Percentiles rank a stretch among this genome's conserved stretches.
phyloP scores from a whole-genome alignment of 1,284 basidiomycete genomes.

The Fomitopsis pinicola region DNA sequence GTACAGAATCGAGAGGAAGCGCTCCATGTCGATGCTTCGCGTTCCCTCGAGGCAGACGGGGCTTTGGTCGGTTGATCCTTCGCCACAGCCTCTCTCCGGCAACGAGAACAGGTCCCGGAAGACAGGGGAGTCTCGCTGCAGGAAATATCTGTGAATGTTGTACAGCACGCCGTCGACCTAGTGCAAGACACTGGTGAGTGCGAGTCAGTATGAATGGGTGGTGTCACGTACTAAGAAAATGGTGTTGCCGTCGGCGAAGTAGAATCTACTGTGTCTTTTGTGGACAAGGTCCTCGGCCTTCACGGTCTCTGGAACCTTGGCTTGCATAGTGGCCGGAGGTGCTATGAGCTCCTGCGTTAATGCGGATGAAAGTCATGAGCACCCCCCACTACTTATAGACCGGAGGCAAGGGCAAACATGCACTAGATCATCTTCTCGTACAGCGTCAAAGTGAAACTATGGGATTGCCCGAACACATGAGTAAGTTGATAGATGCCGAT shows the following conservation, averaged over 20 bases:
- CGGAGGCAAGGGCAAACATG: too few relatives aligned
- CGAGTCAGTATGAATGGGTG: too few relatives aligned
- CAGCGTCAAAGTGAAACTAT: too few relatives aligned
- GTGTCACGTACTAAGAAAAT: not conserved
- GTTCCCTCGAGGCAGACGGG: conserved; percentile 5
- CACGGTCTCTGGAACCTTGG: too few relatives aligned
- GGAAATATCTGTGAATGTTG: conserved; percentile 2
- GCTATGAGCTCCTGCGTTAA: too few relatives aligned
- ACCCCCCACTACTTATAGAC: too few relatives aligned
- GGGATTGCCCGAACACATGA: too few relatives aligned
- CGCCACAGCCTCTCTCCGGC: not conserved
- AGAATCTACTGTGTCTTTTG: not conserved
- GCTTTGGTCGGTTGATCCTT: conserved; percentile 1
- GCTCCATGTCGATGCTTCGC: conserved; percentile 1
- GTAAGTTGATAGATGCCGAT: too few relatives aligned
- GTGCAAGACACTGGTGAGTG: not conserved
- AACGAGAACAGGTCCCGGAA: conserved; percentile 1
- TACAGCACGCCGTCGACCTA: not conserved
- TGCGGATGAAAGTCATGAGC: too few relatives aligned
- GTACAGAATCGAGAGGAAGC: conserved; percentile 6
- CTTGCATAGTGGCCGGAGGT: too few relatives aligned
- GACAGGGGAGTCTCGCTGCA: not conserved
- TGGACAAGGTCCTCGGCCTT: too few relatives aligned
- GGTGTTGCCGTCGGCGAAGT: conserved; percentile 1
- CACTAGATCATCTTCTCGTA: too few relatives aligned